These are phyloP conservation scores for Botrytis medusae DNA, from an alignment of 2,329 filamentous ascomycete genomes.

Conservation along the genomic window DNA sequence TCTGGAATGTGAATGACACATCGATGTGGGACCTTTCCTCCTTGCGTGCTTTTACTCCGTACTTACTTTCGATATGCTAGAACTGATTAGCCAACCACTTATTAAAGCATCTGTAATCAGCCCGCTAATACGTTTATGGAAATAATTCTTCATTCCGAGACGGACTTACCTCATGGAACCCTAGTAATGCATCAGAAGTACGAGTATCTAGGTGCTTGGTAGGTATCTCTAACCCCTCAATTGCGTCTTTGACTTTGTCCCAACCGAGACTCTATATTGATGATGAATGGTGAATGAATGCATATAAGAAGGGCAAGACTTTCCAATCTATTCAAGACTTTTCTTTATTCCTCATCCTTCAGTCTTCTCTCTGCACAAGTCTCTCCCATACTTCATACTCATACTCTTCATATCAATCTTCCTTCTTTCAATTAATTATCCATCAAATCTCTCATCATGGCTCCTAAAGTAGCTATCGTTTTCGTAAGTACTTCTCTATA, in stretches of 20 bases:
- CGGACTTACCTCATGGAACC: neutral
- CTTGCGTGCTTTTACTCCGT: neutral
- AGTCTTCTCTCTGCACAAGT: slow-evolving; percentile 16
- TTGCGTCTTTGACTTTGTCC: neutral
- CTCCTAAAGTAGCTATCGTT: slow-evolving; percentile 88
- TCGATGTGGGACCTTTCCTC: neutral
- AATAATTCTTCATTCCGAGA: neutral
- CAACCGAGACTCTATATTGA: neutral
- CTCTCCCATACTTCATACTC: neutral
- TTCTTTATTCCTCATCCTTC: slow-evolving; percentile 45
- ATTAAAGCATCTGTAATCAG: slow-evolving; percentile 2
- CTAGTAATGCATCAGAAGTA: neutral
- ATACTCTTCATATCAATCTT: neutral
- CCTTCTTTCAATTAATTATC: neutral
- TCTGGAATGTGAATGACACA: neutral
- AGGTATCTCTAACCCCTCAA: neutral
- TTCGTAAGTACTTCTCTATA: slow-evolving; percentile 61
- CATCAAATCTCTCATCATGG: slow-evolving; percentile 55
- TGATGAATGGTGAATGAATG: neutral
- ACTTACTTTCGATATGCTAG: neutral
- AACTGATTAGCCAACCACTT: neutral
- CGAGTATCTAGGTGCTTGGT: neutral
- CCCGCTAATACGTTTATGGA: neutral
- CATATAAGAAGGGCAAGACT: slow-evolving; percentile 2
- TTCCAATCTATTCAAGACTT: slow-evolving; percentile 46